A percentile compares a stretch with the other conserved stretches of the same genome.
These are phyloP conservation scores for Theobroma grandiflorum DNA, from an alignment of 441 rosid species.

Conservation along the genomic window DNA sequence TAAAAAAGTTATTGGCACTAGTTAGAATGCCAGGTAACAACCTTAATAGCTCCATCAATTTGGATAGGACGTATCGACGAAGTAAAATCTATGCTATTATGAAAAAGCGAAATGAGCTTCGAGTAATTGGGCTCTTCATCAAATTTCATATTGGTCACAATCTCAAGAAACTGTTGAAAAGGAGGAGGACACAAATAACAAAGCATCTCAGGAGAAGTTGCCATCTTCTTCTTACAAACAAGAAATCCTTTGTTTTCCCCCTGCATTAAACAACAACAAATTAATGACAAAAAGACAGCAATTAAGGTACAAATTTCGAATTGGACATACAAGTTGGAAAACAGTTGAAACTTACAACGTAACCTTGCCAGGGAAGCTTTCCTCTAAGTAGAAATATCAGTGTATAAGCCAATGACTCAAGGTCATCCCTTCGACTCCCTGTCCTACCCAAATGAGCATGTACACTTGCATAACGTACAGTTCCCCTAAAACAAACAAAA, in stretches of 20 bases:
- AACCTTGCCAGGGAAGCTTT: conserved; percentile 72
- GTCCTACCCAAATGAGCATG: conserved; percentile 76
- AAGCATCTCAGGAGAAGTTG: conserved; percentile 58
- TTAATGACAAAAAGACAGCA: conserved; percentile 10
- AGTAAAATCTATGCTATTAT: conserved; percentile 48
- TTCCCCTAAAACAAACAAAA: conserved; percentile 50
- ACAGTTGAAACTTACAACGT: conserved; percentile 43
- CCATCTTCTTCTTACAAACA: conserved; percentile 69
- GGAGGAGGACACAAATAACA: conserved; percentile 66
- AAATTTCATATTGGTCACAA: conserved; percentile 64
- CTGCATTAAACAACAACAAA: conserved; percentile 31
- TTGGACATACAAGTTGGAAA: conserved; percentile 6
- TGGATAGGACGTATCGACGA: conserved; percentile 51
- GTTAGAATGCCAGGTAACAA: conserved; percentile 29
- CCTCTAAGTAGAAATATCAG: conserved; percentile 64
- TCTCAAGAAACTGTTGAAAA: conserved; percentile 58
- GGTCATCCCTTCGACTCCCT: conserved; percentile 67
- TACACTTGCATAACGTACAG: conserved; percentile 68
- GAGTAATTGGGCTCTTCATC: conserved; percentile 70
- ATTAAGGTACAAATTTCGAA: conserved; percentile 16
- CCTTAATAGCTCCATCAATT: conserved; percentile 65
- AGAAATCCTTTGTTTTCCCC: conserved; percentile 71
- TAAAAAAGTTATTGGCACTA: not conserved
- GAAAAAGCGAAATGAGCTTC: conserved; percentile 60
- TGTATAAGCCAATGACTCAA: conserved; percentile 67